phyloP scores from a whole-genome alignment of 2,329 filamentous ascomycete species.

The Colletotrichum sp. region DNA sequence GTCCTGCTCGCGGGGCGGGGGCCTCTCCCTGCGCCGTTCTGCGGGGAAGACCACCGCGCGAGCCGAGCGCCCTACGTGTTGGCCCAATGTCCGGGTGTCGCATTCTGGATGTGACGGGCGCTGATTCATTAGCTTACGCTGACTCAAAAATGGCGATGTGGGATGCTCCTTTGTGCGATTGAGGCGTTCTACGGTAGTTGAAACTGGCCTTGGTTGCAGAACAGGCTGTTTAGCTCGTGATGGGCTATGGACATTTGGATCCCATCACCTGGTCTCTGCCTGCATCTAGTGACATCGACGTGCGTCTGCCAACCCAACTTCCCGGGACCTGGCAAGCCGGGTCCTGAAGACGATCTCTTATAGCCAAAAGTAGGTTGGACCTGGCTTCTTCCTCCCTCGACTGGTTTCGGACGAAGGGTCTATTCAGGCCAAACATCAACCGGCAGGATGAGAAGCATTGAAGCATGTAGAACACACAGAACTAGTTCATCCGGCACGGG shows the following conservation, averaged over 20 bases:
- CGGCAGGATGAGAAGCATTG: neutral
- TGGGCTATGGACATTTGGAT: neutral
- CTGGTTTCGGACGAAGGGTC: neutral
- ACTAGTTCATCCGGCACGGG: neutral
- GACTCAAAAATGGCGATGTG: neutral
- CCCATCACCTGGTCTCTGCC: neutral
- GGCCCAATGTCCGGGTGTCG: neutral
- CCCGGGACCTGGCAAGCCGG: neutral
- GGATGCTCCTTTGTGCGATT: neutral
- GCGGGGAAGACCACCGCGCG: constrained; percentile 3
- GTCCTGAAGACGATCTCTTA: neutral
- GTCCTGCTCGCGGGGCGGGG: neutral
- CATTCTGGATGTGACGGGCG: neutral
- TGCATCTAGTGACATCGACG: neutral
- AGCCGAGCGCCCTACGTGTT: neutral
- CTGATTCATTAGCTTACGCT: neutral
- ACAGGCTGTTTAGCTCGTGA: neutral
- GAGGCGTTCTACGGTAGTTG: neutral
- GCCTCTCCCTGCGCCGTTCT: neutral
- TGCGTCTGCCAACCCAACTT: neutral
- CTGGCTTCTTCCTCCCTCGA: neutral
- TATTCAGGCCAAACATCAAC: neutral
- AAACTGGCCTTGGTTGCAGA: neutral
- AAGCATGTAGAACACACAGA: neutral
- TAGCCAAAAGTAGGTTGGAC: neutral